Evolutionary conservation across 1,284 basidiomycete genomes (phyloP), one percentile per base, ranked within the genome.

Genomic region (Exobasidium cylindrosporum): DNA sequence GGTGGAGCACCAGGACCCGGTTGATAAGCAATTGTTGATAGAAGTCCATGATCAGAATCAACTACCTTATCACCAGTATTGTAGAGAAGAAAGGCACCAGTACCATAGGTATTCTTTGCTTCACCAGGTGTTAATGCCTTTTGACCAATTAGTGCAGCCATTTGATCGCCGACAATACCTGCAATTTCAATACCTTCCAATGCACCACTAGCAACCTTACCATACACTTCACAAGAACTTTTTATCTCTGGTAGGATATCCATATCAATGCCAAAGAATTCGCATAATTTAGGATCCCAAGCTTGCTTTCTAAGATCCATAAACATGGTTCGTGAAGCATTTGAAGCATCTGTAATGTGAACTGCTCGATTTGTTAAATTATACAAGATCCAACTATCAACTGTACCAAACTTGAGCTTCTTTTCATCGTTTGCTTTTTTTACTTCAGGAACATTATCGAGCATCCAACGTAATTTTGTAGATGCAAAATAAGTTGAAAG

Each of bases 21-120:
- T 81, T 95, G 90, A 82, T 92, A 98, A n/a, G 90, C 95, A 58
- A 96, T 91, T 5, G 96, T 97, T 66, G 89, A 92, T 72, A 97
- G 83, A 63, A 97, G 81, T 1, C 95, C 95, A 74, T 97, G 89
- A 35, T 83, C 84, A 74, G 92, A 95, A 74, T 87, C 84, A 11
- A 97, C 89, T 47, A 92, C 87, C 54, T 95, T 89, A 21, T 83
- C 84, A 1, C 95, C 96, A 0, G 95, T 97, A 81, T 89, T 89
- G 85, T 97, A 97, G 29, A 98, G 84, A 66, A 97, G 83, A 84
- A 98, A 98, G 28, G 92, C 91, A 46, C 95, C 95, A 0, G 95
- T 98, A 23, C 94, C 80, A 47, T 81, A 81, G 23, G 80, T 81
- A 66, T 81, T 78, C 64, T 81, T 81, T 21, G 80, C 80, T 57